These are phyloP conservation scores for Hypoxylon trugodes DNA, from an alignment of 495 filamentous ascomycete species.

Conservation along the genomic window DNA sequence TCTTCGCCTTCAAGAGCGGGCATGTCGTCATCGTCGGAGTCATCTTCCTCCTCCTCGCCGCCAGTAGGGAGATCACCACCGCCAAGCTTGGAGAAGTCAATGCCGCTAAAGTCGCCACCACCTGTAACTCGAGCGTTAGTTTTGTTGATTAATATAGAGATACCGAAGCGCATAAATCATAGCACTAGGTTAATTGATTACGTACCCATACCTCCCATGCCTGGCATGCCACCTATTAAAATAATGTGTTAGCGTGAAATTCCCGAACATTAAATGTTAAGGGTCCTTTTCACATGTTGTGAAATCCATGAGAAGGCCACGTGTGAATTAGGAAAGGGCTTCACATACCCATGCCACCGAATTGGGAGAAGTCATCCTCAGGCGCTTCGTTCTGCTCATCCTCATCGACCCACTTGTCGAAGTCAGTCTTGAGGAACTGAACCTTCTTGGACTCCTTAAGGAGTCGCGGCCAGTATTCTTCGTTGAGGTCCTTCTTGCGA, in stretches of 20 bases:
- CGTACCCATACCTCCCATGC: constrained; percentile 65
- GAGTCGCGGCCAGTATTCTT: constrained; percentile 93
- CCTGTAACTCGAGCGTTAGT: constrained; percentile 42
- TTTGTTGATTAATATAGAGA: constrained; percentile 15
- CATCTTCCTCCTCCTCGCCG: constrained; percentile 68
- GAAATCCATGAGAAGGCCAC: not conserved
- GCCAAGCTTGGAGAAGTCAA: constrained; percentile 95
- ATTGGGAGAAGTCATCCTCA: constrained; percentile 84
- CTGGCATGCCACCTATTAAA: constrained; percentile 50
- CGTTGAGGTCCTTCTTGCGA: constrained; percentile 93
- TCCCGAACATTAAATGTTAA: not conserved
- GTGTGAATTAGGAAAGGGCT: not conserved
- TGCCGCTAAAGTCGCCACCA: constrained; percentile 70
- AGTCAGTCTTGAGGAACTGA: constrained; percentile 98
- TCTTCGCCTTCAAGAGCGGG: constrained; percentile 54
- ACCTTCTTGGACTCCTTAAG: constrained; percentile 87
- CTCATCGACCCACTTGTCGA: constrained; percentile 99
- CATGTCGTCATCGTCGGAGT: constrained; percentile 52
- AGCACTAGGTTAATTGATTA: constrained; percentile 22
- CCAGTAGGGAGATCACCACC: constrained; percentile 61
- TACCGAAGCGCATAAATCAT: too few species aligned
- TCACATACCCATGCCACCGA: constrained; percentile 64
- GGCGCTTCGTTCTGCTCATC: constrained; percentile 92
- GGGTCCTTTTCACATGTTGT: not conserved
- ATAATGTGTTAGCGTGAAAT: constrained; percentile 22